Conservation (phyloP, 305 asterid genomes). For the Solanum chacoense region DNA sequence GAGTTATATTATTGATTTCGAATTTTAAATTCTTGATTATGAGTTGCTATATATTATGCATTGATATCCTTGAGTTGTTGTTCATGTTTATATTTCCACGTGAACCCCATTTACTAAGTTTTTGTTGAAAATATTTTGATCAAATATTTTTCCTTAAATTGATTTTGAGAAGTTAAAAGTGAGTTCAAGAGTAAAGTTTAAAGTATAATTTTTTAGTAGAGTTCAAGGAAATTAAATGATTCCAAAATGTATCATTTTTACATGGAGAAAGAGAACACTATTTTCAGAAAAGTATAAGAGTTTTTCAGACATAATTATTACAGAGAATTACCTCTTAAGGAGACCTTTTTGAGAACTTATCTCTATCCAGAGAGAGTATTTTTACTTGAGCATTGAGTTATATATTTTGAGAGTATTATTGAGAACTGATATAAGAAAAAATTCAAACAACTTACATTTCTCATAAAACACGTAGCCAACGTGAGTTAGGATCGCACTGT, state of each 20-base stretch:
- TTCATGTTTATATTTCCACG: neutral
- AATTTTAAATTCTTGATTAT: too few species aligned
- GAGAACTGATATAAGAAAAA: neutral
- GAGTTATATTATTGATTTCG: too few species aligned
- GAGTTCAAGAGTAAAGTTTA: neutral
- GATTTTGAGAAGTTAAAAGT: neutral
- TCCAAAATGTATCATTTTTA: neutral
- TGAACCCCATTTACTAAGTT: neutral
- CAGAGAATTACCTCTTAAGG: too few species aligned
- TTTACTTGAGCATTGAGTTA: neutral
- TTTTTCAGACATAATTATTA: too few species aligned
- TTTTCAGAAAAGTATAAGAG: neutral
- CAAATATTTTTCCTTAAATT: neutral
- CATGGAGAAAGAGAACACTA: neutral
- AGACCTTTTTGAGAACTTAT: neutral
- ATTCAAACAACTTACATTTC: neutral
- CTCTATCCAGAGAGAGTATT: neutral
- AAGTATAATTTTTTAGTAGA: too few species aligned
- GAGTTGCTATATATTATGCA: too few species aligned
- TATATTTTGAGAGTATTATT: too few species aligned
- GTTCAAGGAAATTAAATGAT: neutral
- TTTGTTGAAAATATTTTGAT: too few species aligned
- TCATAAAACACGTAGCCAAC: neutral
- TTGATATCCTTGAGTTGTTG: too few species aligned
- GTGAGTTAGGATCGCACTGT: neutral